Conservation (phyloP, 2,329 filamentous ascomycete genomes). For the Thelonectria blattea region DNA sequence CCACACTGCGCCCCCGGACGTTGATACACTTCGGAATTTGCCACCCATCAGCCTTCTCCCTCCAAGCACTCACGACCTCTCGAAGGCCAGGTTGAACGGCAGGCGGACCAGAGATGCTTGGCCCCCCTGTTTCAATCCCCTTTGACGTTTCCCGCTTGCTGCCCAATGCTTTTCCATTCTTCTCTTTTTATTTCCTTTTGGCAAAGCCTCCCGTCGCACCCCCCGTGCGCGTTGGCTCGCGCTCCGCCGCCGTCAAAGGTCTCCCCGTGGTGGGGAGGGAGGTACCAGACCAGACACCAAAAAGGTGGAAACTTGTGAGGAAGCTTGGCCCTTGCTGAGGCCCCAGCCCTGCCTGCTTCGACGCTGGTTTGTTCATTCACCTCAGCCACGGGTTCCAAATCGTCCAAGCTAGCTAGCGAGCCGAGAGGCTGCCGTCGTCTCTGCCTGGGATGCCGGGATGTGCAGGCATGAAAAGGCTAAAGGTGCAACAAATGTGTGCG, state of each 20-base stretch:
- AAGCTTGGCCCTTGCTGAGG: constrained; percentile 25
- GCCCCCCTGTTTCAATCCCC: not conserved
- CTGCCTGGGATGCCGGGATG: not conserved
- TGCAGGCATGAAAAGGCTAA: not conserved
- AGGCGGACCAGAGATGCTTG: not conserved
- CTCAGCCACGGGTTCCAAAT: not conserved
- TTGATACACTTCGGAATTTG: constrained; percentile 5
- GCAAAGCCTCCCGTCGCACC: constrained; percentile 21
- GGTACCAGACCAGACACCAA: too few species aligned
- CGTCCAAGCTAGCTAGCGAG: not conserved
- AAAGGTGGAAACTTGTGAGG: too few species aligned
- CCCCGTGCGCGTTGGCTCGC: constrained; percentile 3
- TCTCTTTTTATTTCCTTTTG: constrained; percentile 1
- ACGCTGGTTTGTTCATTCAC: not conserved
- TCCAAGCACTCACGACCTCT: not conserved
- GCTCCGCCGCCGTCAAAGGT: constrained; percentile 15
- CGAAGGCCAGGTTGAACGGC: not conserved
- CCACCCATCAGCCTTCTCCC: not conserved
- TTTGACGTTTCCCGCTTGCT: constrained; percentile 22
- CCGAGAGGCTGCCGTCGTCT: not conserved
- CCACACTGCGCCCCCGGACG: constrained; percentile 25
- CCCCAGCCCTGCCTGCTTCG: constrained; percentile 15
- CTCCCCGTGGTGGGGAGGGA: not conserved
- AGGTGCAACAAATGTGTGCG: not conserved
- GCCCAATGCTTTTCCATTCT: constrained; percentile 32